Percentiles rank a stretch among this genome's conserved stretches.
Conservation (phyloP, 2,329 filamentous ascomycete species). For the Trichoderma cornu-damae region DNA sequence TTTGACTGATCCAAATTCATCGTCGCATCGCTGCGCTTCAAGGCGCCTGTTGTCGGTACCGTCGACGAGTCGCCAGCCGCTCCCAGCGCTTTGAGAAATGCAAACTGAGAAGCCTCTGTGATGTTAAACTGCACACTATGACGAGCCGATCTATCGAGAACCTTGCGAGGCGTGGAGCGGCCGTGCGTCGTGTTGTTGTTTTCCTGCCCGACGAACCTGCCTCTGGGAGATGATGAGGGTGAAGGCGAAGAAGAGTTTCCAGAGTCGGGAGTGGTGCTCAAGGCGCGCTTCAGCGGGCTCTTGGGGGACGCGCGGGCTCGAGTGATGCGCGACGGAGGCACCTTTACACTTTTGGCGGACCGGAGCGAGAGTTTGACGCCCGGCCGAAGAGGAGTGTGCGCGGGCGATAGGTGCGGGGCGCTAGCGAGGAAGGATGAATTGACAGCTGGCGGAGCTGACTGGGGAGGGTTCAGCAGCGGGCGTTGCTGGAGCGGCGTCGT, state of each 20-base stretch:
- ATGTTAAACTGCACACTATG: conserved; percentile 56
- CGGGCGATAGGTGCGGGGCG: conserved; percentile 40
- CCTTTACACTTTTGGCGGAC: conserved; percentile 56
- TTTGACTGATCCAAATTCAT: conserved; percentile 80
- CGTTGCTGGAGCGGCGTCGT: conserved; percentile 33
- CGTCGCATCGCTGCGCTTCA: conserved; percentile 86
- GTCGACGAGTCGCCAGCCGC: conserved; percentile 33
- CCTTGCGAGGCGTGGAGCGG: conserved; percentile 24
- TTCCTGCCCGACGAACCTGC: conserved; percentile 40
- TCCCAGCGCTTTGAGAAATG: conserved; percentile 49
- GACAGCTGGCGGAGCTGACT: conserved; percentile 35
- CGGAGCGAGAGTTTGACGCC: conserved; percentile 62
- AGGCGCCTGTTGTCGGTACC: conserved; percentile 59
- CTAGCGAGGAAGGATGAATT: conserved; percentile 27
- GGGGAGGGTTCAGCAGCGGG: conserved; percentile 30
- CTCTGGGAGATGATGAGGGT: conserved; percentile 35
- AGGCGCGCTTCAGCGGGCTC: conserved; percentile 73
- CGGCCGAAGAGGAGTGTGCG: conserved; percentile 61
- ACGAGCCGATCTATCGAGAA: conserved; percentile 44
- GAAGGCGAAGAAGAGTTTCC: conserved; percentile 58
- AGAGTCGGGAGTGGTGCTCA: conserved; percentile 64
- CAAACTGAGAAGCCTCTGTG: conserved; percentile 48
- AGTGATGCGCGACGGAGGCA: conserved; percentile 45
- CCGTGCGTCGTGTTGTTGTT: conserved; percentile 39
- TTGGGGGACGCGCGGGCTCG: conserved; percentile 68